Conservation (phyloP, 192 early-diverging fungal genomes). For the Chytriomyces sp. region DNA sequence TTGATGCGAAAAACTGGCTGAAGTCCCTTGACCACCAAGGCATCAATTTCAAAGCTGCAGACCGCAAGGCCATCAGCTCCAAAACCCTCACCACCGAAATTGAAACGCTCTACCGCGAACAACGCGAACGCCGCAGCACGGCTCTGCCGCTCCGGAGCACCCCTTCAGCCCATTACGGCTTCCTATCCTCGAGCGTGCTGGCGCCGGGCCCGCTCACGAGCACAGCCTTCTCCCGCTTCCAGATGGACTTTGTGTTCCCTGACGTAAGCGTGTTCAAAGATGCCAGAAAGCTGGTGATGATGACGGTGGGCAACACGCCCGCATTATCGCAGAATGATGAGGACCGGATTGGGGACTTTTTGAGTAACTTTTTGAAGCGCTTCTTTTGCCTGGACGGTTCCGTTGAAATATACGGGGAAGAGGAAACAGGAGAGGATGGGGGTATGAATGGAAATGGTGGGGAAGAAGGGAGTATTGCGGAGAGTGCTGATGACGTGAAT, state of each 20-base stretch:
- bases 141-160: not conserved
- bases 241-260: conserved; percentile 78
- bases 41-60: conserved; percentile 82
- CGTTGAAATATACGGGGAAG: conserved; percentile 35
- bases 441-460: conserved; percentile 28
- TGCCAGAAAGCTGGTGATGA: conserved; percentile 72
- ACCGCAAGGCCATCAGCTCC: conserved; percentile 76
- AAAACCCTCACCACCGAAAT: conserved; percentile 86
- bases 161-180: conserved; percentile 21
- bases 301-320: conserved; percentile 68
- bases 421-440: conserved; percentile 57
- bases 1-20: conserved; percentile 91
- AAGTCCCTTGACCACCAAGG: conserved; percentile 95
- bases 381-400: conserved; percentile 64
- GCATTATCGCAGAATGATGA: conserved; percentile 63
- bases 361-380: conserved; percentile 71
- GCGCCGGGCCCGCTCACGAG: not conserved
- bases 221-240: conserved; percentile 54
- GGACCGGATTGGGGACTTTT: conserved; percentile 75
- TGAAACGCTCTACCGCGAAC: conserved; percentile 81
- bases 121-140: conserved; percentile 58
- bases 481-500: not conserved
- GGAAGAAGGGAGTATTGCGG: not conserved
- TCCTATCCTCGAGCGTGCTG: conserved; percentile 15
- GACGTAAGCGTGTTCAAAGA: conserved; percentile 78